Percentiles rank a stretch among this genome's conserved stretches.
These are phyloP conservation scores for Lachnellula suecica DNA, from an alignment of 2,329 filamentous ascomycete species.

Conservation along the genomic window DNA sequence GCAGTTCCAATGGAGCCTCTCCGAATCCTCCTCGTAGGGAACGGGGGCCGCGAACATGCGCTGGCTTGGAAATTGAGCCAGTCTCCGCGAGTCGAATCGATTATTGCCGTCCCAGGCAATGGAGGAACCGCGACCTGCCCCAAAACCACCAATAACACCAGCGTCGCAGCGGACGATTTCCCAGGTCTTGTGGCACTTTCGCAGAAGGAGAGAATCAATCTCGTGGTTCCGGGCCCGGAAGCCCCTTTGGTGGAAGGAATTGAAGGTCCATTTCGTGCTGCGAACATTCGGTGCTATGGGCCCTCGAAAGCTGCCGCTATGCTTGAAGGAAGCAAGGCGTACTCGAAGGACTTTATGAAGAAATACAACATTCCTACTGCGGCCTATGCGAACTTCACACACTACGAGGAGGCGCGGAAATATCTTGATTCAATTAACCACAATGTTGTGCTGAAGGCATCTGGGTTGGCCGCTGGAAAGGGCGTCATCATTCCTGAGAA, in stretches of 20 bases:
- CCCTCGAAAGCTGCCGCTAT: slow-evolving; percentile 80
- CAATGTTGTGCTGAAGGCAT: slow-evolving; percentile 89
- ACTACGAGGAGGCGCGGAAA: slow-evolving; percentile 68
- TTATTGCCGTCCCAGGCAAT: slow-evolving; percentile 75
- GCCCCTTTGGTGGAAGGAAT: slow-evolving; percentile 91
- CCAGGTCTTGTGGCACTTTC: slow-evolving; percentile 72
- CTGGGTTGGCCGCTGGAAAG: slow-evolving; percentile 89
- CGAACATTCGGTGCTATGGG: slow-evolving; percentile 57
- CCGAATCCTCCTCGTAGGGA: slow-evolving; percentile 83
- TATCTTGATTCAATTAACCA: slow-evolving; percentile 74
- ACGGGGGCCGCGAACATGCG: slow-evolving; percentile 91
- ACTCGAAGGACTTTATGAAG: slow-evolving; percentile 97
- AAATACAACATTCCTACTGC: slow-evolving; percentile 88
- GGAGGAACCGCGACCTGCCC: slow-evolving; percentile 74
- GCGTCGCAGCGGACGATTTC: slow-evolving; percentile 74
- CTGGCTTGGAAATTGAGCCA: slow-evolving; percentile 92
- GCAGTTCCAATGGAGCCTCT: slow-evolving; percentile 19
- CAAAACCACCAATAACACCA: slow-evolving; percentile 70
- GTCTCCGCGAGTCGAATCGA: slow-evolving; percentile 74
- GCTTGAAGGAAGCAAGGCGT: slow-evolving; percentile 96
- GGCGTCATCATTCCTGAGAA: slow-evolving; percentile 73
- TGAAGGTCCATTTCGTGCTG: slow-evolving; percentile 71
- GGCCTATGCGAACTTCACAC: slow-evolving; percentile 82
- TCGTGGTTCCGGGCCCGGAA: slow-evolving; percentile 89
- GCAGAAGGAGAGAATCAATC: slow-evolving; percentile 69